These are phyloP conservation scores for Candida chauliodis DNA, from an alignment of 805 yeast genomes.

Conservation along the genomic window DNA sequence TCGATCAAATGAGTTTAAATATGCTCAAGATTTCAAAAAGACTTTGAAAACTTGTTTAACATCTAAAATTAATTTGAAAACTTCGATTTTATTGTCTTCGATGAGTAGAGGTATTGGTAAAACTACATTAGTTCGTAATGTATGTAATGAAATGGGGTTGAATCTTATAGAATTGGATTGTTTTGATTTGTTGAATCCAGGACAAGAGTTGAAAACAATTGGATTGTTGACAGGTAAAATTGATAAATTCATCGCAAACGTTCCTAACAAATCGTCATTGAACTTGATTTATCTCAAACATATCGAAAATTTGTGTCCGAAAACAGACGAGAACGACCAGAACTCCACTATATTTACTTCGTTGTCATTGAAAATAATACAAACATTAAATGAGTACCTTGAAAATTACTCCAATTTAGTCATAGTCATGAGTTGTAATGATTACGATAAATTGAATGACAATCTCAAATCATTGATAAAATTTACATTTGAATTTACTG, in stretches of 20 bases:
- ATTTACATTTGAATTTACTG: constrained; percentile 72
- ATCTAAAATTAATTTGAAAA: constrained; percentile 41
- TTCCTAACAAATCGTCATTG: constrained; percentile 16
- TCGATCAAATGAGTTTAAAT: constrained; percentile 27
- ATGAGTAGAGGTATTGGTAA: constrained; percentile 79
- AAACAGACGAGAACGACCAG: constrained; percentile 57
- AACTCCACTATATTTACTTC: constrained; percentile 38
- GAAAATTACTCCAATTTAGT: constrained; percentile 41
- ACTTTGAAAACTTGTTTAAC: constrained; percentile 52
- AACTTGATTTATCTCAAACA: constrained; percentile 63
- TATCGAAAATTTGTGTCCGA: constrained; percentile 69
- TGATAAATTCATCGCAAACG: constrained; percentile 53
- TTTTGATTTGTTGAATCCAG: constrained; percentile 59
- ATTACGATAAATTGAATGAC: constrained; percentile 65
- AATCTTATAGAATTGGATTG: constrained; percentile 70
- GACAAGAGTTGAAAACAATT: constrained; percentile 72
- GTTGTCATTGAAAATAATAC: constrained; percentile 51
- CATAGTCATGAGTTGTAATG: constrained; percentile 63
- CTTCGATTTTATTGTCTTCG: constrained; percentile 67
- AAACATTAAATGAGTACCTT: constrained; percentile 54
- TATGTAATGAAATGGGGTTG: constrained; percentile 58
- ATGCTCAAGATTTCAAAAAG: constrained; percentile 49
- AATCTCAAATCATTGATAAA: constrained; percentile 63
- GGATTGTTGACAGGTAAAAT: constrained; percentile 75
- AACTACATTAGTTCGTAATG: constrained; percentile 52